Base-by-base conservation (phyloP, 192 early-diverging fungal species). In the Dissophora ornata region DNA sequence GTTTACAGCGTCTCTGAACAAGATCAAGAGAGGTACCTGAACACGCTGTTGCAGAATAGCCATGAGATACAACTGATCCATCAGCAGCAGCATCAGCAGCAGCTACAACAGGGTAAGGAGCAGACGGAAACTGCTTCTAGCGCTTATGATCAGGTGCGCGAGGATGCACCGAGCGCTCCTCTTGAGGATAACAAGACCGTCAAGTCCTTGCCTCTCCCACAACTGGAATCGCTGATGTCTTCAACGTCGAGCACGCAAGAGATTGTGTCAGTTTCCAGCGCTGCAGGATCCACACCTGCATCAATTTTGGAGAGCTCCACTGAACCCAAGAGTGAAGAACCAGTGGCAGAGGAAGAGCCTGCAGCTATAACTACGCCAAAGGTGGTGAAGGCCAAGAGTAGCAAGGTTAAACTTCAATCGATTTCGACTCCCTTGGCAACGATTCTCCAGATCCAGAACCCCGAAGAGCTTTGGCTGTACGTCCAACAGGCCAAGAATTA, bases 401-500 rank as follows among this genome's bases (percentile, higher is more conserved):
- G 21, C 22, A 77, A 77, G 40, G 33, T 62, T 18, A 77, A 77
- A 18, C 59, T 77, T 0, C 34, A 65, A 29, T 59, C 73, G 0
- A 77, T 77, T 13, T 77, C 73, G 9, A 77, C 73, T n/a, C 73
- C 73, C 0, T n/a, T 77, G 36, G 49, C 73, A 9, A 54, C 55
- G 13, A 16, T 77, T 1, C 64, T 77, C 12, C 15, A 55, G 19
- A 45, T 77, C 19, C 21, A 30, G 13, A 67, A 77, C 21, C 55
- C 73, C 9, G 73, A 77, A 0, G 73, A 77, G 38, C 36, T 77
- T 16, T 77, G 73, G 73, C 52, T 54, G 16, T 77, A 77, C 57
- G 73, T 67, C 21, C 73, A 77, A 26, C 73, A 77, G 26, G 73
- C 73, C 15, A 77, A 77, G 65, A 62, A 57, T 10, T 77, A 67